Evolutionary conservation across 1,284 basidiomycete species (phyloP).

Genomic region (Sanghuangporus baumii): DNA sequence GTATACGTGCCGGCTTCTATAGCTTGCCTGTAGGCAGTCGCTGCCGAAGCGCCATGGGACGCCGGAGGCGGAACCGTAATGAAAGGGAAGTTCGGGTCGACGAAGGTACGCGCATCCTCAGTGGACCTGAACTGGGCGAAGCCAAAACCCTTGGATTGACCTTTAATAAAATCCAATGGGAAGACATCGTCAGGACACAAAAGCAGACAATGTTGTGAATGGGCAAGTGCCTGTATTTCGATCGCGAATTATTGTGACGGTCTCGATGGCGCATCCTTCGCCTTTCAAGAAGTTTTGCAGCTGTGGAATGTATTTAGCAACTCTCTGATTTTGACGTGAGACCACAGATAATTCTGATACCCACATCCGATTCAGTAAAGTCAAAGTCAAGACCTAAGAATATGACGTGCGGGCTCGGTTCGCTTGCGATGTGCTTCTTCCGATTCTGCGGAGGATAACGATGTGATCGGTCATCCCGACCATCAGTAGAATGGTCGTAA

Average conservation of each 20-base stretch:
- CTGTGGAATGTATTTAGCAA: conserved; percentile 62
- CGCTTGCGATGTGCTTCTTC: conserved; percentile 71
- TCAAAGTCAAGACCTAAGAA: conserved; percentile 87
- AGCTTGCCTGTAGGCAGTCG: conserved; percentile 61
- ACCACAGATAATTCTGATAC: conserved; percentile 18
- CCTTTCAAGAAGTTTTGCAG: conserved; percentile 41
- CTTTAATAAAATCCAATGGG: conserved; percentile 58
- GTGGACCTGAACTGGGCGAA: conserved; percentile 86
- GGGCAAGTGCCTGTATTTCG: conserved; percentile 88
- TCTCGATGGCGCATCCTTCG: conserved; percentile 70
- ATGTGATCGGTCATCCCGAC: conserved; percentile 35
- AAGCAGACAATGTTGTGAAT: conserved; percentile 56
- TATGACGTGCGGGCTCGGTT: conserved; percentile 84
- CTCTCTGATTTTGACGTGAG: background rate
- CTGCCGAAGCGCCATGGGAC: conserved; percentile 69
- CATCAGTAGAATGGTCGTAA: conserved; percentile 20
- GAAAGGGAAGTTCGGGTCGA: conserved; percentile 81
- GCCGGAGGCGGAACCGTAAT: conserved; percentile 81
- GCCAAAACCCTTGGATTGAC: conserved; percentile 87
- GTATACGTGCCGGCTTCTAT: conserved; percentile 59
- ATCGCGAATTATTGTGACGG: conserved; percentile 90
- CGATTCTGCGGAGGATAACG: conserved; percentile 41
- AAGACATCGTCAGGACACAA: conserved; percentile 60
- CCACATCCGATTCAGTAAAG: conserved; percentile 84
- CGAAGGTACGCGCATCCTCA: conserved; percentile 81